phyloP scores from a whole-genome alignment of 257 asterid species.

The Rhazya stricta region DNA sequence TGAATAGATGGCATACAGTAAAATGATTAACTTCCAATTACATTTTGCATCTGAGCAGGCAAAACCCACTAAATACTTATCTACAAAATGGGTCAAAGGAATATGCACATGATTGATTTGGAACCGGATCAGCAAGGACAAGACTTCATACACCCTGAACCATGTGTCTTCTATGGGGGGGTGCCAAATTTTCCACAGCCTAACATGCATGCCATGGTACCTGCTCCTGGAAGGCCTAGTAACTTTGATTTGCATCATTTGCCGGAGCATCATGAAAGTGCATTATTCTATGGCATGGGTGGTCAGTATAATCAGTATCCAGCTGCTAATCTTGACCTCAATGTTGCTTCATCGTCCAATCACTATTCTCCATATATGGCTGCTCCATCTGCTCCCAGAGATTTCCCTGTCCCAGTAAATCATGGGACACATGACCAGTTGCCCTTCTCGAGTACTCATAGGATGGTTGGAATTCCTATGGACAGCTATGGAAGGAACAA shows the following conservation, averaged over 20 bases:
- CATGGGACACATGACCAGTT: slow-evolving; percentile 46
- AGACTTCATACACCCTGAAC: slow-evolving; percentile 48
- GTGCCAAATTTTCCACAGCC: slow-evolving; percentile 43
- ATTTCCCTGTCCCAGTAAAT: slow-evolving; percentile 47
- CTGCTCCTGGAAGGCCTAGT: slow-evolving; percentile 33
- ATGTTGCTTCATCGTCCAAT: slow-evolving; percentile 43
- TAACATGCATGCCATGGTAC: slow-evolving; percentile 14
- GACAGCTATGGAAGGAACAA: slow-evolving; percentile 35
- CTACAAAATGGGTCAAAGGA: slow-evolving; percentile 64
- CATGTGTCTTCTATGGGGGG: slow-evolving; percentile 50
- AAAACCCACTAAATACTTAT: slow-evolving; percentile 22
- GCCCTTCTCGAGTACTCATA: slow-evolving; percentile 28
- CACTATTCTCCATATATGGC: slow-evolving; percentile 55
- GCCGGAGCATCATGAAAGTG: slow-evolving; percentile 53
- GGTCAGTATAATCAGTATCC: slow-evolving; percentile 50
- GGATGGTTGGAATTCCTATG: slow-evolving; percentile 26
- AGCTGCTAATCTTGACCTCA: slow-evolving; percentile 28
- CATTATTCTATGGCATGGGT: slow-evolving; percentile 47
- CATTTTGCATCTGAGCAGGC: slow-evolving; percentile 36
- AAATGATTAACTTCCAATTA: background rate
- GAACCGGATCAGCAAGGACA: slow-evolving; percentile 60
- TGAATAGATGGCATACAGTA: background rate
- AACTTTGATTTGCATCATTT: slow-evolving; percentile 39
- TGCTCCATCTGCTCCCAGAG: slow-evolving; percentile 47
- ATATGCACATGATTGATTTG: slow-evolving; percentile 44